Conservation (phyloP, 139 green algal genomes). For the Micractinium sp. region DNA sequence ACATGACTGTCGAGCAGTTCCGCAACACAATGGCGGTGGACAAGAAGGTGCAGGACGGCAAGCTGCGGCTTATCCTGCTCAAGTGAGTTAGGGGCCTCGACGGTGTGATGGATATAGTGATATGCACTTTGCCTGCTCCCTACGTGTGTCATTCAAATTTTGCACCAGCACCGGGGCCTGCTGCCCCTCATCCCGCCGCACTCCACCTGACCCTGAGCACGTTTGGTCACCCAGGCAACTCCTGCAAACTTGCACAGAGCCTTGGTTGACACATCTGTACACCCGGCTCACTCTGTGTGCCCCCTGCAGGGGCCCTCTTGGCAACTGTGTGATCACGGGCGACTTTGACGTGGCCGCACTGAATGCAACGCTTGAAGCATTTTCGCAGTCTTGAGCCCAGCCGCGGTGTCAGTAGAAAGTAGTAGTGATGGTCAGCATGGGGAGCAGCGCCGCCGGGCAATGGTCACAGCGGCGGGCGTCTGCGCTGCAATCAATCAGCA, state of each 20-base stretch:
- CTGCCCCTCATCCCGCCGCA: background rate
- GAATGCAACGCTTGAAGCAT: slow-evolving; percentile 84
- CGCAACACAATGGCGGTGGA: slow-evolving; percentile 93
- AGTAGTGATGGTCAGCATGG: no score
- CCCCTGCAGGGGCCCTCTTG: slow-evolving; percentile 73
- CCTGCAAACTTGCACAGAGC: background rate
- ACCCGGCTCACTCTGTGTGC: background rate
- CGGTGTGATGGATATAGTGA: background rate
- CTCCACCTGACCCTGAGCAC: background rate
- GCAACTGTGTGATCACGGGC: slow-evolving; percentile 92
- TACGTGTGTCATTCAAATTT: background rate
- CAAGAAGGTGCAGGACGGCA: slow-evolving; percentile 95
- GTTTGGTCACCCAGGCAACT: no score
- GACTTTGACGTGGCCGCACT: slow-evolving; percentile 90
- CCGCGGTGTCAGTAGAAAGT: no score
- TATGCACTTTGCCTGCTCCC: background rate
- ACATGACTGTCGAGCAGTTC: slow-evolving; percentile 88
- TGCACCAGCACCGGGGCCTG: background rate
- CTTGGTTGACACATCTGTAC: background rate
- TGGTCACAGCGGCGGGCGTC: no score
- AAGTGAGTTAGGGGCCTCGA: slow-evolving; percentile 46
- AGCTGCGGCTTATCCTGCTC: slow-evolving; percentile 94
- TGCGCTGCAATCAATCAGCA: no score
- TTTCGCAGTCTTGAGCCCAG: slow-evolving; percentile 50
- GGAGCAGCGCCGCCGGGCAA: no score